Percentiles rank a stretch among this genome's conserved stretches.
These are phyloP conservation scores for Phycomyces blakesleeanus DNA, from an alignment of 192 early-diverging fungal genomes.

Conservation along the genomic window DNA sequence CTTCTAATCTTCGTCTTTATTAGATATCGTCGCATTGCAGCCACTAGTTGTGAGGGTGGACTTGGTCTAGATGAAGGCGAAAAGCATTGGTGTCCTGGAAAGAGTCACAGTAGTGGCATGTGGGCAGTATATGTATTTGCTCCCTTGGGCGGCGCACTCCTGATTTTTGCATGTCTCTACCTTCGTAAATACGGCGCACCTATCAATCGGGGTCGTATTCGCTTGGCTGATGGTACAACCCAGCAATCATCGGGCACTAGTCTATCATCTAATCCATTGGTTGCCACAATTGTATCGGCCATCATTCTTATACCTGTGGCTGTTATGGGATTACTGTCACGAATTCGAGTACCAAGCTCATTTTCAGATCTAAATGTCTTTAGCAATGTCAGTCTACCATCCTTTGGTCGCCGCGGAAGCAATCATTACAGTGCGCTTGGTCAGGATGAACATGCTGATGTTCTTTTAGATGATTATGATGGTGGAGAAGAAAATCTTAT, in stretches of 20 bases:
- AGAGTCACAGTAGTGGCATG: constrained; percentile 20
- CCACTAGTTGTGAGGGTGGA: constrained; percentile 79
- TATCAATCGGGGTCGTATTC: constrained; percentile 18
- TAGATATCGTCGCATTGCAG: constrained; percentile 83
- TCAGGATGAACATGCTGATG: constrained; percentile 37
- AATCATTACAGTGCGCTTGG: constrained; percentile 29
- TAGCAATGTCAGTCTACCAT: constrained; percentile 14
- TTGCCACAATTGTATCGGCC: constrained; percentile 28
- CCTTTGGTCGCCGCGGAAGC: constrained; percentile 13
- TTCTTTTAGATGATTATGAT: constrained; percentile 42
- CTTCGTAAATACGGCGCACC: constrained; percentile 22
- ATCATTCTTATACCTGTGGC: constrained; percentile 27
- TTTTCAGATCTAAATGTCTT: constrained; percentile 16
- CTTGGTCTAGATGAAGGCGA: constrained; percentile 41
- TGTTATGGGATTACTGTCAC: constrained; percentile 27
- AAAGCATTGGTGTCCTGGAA: constrained; percentile 67
- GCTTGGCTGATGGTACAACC: constrained; percentile 19
- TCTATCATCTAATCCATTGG: constrained; percentile 15
- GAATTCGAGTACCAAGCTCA: constrained; percentile 21
- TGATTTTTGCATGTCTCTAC: constrained; percentile 23
- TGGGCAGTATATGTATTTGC: constrained; percentile 32
- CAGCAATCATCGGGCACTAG: neutral
- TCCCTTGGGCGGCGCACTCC: constrained; percentile 29
- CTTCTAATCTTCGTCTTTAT: neutral
- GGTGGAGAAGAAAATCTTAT: constrained; percentile 24